These are phyloP conservation scores for Boechera stricta DNA, from an alignment of 345 rosid species.

Conservation along the genomic window DNA sequence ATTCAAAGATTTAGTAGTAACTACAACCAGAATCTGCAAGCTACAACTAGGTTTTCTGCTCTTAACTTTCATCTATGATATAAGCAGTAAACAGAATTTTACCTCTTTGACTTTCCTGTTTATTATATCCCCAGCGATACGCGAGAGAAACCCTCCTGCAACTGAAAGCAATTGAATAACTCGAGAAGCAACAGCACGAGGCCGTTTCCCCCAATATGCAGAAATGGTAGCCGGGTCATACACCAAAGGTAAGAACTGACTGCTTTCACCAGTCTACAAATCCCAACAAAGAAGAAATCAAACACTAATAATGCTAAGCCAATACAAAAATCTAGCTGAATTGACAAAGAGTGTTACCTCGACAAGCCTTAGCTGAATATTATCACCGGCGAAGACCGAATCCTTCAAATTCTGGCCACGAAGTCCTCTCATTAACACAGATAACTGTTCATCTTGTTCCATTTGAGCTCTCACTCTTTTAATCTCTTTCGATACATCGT, in stretches of 20 bases:
- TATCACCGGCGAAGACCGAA: conserved; percentile 78
- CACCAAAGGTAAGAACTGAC: conserved; percentile 87
- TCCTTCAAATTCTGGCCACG: conserved; percentile 93
- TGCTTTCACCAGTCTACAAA: conserved; percentile 81
- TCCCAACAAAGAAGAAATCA: conserved; percentile 22
- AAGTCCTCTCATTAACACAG: conserved; percentile 89
- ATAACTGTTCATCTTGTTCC: conserved; percentile 86
- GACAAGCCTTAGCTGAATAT: conserved; percentile 74
- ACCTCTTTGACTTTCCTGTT: conserved; percentile 94
- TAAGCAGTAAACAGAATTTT: conserved; percentile 18
- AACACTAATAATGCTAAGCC: conserved; percentile 23
- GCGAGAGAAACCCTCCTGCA: conserved; percentile 95
- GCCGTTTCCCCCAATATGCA: conserved; percentile 95
- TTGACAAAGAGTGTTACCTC: conserved; percentile 56
- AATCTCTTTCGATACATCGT: conserved; percentile 87
- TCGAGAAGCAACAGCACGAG: conserved; percentile 90
- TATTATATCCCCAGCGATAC: conserved; percentile 66
- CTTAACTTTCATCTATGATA: background rate
- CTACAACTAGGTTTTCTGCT: background rate
- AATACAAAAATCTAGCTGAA: conserved; percentile 3
- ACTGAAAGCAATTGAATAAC: conserved; percentile 81
- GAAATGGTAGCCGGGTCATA: conserved; percentile 91
- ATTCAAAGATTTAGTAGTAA: no score
- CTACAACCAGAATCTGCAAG: background rate
- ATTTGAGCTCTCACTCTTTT: conserved; percentile 90